A percentile compares a stretch with the other conserved stretches of the same genome.
Evolutionary conservation across 2,329 filamentous ascomycete species (phyloP).

Genomic region (Trichoderma sp.): DNA sequence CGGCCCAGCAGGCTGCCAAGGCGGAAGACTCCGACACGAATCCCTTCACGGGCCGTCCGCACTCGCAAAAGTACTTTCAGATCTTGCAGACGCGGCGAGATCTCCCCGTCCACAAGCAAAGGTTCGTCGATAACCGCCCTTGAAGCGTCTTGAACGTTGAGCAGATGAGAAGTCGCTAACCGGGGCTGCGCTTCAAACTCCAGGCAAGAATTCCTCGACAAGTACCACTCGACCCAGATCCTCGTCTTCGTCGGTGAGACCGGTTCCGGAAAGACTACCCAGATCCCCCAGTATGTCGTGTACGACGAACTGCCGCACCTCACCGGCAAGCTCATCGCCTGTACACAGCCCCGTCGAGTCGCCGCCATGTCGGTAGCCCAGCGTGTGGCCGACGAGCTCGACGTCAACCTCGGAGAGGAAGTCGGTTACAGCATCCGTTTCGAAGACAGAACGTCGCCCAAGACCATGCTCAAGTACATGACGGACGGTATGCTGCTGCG

Average conservation of each 20-base stretch:
- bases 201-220: slow-evolving; percentile 86
- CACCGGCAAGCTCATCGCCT: slow-evolving; percentile 87
- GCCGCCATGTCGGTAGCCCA: slow-evolving; percentile 98
- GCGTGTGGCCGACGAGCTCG: slow-evolving; percentile 96
- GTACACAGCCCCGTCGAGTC: slow-evolving; percentile 95
- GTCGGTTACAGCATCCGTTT: slow-evolving; percentile 99
- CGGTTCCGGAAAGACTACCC: slow-evolving; percentile 98
- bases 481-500: slow-evolving; percentile 97
- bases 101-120: slow-evolving; percentile 89
- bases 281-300: slow-evolving; percentile 97
- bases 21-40: slow-evolving; percentile 83
- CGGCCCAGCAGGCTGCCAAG: slow-evolving; percentile 68
- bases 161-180: neutral
- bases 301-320: slow-evolving; percentile 93
- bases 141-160: neutral
- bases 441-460: slow-evolving; percentile 86
- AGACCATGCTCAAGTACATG: slow-evolving; percentile 98
- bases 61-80: slow-evolving; percentile 84
- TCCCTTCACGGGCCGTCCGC: slow-evolving; percentile 76
- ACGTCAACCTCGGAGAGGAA: slow-evolving; percentile 88
- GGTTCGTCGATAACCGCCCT: slow-evolving; percentile 50
- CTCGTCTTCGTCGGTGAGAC: slow-evolving; percentile 99
- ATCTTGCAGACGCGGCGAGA: slow-evolving; percentile 83
- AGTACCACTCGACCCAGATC: slow-evolving; percentile 93
- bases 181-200: neutral